These are phyloP conservation scores for Sphagnum contortum DNA, from an alignment of 225 moss, liverwort and hornwort species.

Conservation along the genomic window DNA sequence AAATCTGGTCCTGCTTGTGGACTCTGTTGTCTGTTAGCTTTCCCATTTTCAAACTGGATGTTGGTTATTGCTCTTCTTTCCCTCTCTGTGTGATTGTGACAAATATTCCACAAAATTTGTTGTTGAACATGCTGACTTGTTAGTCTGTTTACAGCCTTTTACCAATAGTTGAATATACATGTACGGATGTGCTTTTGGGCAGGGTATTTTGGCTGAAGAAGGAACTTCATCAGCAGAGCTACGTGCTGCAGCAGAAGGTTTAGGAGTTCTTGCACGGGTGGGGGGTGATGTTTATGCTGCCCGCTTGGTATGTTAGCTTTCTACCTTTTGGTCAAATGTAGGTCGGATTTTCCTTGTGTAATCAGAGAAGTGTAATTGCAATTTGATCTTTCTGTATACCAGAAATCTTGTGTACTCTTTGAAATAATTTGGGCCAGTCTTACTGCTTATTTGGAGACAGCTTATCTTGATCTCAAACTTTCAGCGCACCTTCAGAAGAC, in stretches of 20 bases:
- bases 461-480: too few species aligned
- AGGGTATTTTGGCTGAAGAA: constrained; percentile 83
- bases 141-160: too few species aligned
- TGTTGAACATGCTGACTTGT: too few species aligned
- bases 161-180: too few species aligned
- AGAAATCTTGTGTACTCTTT: too few species aligned
- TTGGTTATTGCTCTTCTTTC: not conserved
- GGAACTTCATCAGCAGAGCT: constrained; percentile 73
- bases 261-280: constrained; percentile 86
- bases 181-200: constrained; percentile 1
- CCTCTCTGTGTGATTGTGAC: too few species aligned
- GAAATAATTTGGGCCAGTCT: not conserved
- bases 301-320: constrained; percentile 46
- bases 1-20: constrained; percentile 5
- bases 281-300: constrained; percentile 87
- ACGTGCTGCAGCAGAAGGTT: constrained; percentile 93
- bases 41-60: not conserved
- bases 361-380: too few species aligned
- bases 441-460: not conserved
- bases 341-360: too few species aligned
- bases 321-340: not conserved
- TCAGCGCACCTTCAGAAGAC: too few species aligned
- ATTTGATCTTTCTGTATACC: too few species aligned
- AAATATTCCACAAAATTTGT: too few species aligned
- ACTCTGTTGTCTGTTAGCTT: not conserved